Evolutionary conservation across 2,329 filamentous ascomycete genomes (phyloP).

Genomic region (Myotisia sp.): DNA sequence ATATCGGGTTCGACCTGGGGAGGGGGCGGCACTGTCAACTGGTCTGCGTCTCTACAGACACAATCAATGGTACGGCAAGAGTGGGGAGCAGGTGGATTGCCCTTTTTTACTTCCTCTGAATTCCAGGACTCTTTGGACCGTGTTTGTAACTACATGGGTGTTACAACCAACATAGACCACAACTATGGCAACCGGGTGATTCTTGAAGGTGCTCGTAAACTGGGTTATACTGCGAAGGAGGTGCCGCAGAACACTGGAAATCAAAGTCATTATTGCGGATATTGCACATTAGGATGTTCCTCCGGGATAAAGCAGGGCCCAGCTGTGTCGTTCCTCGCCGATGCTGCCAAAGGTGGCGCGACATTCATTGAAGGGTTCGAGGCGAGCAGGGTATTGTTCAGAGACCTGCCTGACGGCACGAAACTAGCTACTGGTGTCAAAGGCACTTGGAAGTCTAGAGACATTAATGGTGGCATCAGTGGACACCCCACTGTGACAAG

Average conservation of each 20-base stretch:
- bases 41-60: constrained; percentile 54
- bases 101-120: constrained; percentile 57
- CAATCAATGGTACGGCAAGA: constrained; percentile 65
- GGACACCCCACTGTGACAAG: constrained; percentile 40
- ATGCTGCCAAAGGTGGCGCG: constrained; percentile 62
- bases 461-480: constrained; percentile 45
- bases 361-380: constrained; percentile 72
- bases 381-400: constrained; percentile 56
- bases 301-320: constrained; percentile 67
- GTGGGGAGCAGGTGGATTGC: constrained; percentile 57
- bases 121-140: constrained; percentile 70
- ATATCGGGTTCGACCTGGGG: constrained; percentile 63
- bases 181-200: constrained; percentile 58
- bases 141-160: constrained; percentile 67
- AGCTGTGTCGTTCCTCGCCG: constrained; percentile 60
- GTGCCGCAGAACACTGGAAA: constrained; percentile 71
- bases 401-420: constrained; percentile 31
- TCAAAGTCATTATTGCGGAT: constrained; percentile 58
- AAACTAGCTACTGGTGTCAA: constrained; percentile 54
- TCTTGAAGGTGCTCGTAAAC: constrained; percentile 58
- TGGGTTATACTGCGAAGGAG: constrained; percentile 55
- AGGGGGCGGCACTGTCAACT: constrained; percentile 79
- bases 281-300: constrained; percentile 46
- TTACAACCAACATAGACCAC: constrained; percentile 53
- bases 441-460: constrained; percentile 62